Percentiles rank a stretch among this genome's conserved stretches.
phyloP scores from a whole-genome alignment of 495 filamentous ascomycete species.

The Neurospora tetraspora region DNA sequence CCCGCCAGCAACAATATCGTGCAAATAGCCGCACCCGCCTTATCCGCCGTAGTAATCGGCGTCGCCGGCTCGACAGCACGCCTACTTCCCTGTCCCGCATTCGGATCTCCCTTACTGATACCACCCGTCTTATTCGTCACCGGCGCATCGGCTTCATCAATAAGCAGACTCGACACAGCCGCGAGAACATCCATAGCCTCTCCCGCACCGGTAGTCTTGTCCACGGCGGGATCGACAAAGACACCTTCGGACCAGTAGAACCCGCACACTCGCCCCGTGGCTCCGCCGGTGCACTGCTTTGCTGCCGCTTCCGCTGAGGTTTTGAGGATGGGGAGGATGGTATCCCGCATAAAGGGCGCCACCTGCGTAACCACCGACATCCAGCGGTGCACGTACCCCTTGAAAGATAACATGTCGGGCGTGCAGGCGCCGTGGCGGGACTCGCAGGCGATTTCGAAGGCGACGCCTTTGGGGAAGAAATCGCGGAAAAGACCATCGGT shows the following conservation, averaged over 20 bases:
- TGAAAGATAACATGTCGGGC: slow-evolving; percentile 70
- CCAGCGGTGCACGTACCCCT: slow-evolving; percentile 71
- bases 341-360: slow-evolving; percentile 51
- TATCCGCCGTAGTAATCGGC: slow-evolving; percentile 17
- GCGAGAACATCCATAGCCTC: slow-evolving; percentile 61
- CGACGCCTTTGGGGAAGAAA: slow-evolving; percentile 43
- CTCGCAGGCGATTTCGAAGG: slow-evolving; percentile 66
- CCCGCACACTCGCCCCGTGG: slow-evolving; percentile 48
- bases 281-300: slow-evolving; percentile 53
- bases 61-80: neutral
- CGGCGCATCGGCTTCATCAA: slow-evolving; percentile 15
- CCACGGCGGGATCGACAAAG: slow-evolving; percentile 60
- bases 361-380: slow-evolving; percentile 62
- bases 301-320: slow-evolving; percentile 57
- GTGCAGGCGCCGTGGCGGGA: slow-evolving; percentile 47
- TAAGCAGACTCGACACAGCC: slow-evolving; percentile 46
- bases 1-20: slow-evolving; percentile 16
- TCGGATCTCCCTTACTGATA: slow-evolving; percentile 15
- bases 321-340: slow-evolving; percentile 50
- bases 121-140: slow-evolving; percentile 18
- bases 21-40: slow-evolving; percentile 19
- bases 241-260: slow-evolving; percentile 32
- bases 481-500: slow-evolving; percentile 50
- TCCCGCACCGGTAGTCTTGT: slow-evolving; percentile 49
- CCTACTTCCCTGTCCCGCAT: slow-evolving; percentile 8